phyloP scores from a whole-genome alignment of 2,329 filamentous ascomycete genomes.

The Lecanicillium sp. region DNA sequence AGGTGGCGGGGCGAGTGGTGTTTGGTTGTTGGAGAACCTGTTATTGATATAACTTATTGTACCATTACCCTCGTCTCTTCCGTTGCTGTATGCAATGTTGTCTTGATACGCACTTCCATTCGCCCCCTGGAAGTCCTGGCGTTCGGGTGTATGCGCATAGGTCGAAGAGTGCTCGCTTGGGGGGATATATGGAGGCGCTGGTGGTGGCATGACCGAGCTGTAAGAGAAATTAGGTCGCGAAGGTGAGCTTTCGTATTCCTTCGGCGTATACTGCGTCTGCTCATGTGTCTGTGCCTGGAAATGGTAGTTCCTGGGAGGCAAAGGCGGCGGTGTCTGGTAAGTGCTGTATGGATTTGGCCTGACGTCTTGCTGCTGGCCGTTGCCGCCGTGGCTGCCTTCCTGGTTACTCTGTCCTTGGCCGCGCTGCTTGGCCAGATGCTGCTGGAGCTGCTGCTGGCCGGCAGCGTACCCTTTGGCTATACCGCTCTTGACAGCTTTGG shows the following conservation, averaged over 20 bases:
- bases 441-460: conserved; percentile 17
- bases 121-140: neutral
- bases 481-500: conserved; percentile 16
- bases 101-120: no score
- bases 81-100: no score
- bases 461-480: conserved; percentile 16
- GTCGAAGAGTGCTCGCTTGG: neutral
- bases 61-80: no score
- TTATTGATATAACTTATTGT: no score
- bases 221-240: neutral
- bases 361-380: neutral
- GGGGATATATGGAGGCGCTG: conserved; percentile 3
- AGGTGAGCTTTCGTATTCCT: neutral
- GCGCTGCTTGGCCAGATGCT: conserved; percentile 15
- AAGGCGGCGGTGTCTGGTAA: neutral
- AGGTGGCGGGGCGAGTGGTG: no score
- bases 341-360: neutral
- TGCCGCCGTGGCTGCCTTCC: neutral
- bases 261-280: neutral
- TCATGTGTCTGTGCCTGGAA: conserved; percentile 3
- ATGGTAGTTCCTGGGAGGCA: conserved; percentile 8
- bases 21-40: no score
- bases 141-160: neutral
- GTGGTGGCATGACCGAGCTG: conserved; percentile 6
- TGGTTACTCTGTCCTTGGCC: conserved; percentile 1